A percentile compares a stretch with the other conserved stretches of the same genome.
phyloP scores from a whole-genome alignment of 352 stramenopile species.

The Globisporangium paddicum region DNA sequence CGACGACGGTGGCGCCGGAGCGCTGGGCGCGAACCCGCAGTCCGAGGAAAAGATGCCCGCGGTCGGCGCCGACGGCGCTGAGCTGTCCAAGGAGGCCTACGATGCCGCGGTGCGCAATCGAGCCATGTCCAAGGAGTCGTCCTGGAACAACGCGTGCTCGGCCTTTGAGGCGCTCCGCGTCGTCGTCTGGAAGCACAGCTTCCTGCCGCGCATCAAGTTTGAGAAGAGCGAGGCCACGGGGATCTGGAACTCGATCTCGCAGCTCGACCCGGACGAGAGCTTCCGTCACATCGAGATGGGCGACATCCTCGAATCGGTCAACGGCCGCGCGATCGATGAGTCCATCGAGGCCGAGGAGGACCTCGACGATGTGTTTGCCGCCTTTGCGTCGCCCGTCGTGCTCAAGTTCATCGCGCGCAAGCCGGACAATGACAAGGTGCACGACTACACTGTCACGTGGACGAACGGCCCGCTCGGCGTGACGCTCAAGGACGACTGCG shows the following conservation, averaged over 20 bases:
- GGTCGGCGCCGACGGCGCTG: constrained; percentile 11
- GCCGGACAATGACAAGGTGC: constrained; percentile 58
- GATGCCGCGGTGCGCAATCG: constrained; percentile 28
- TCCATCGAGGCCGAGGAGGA: constrained; percentile 56
- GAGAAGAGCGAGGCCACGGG: constrained; percentile 29
- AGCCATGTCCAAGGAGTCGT: constrained; percentile 67
- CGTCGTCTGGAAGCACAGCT: constrained; percentile 88
- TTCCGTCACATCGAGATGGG: constrained; percentile 70
- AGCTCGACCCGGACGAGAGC: constrained; percentile 76
- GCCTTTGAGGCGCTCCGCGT: constrained; percentile 73
- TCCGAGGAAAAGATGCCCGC: constrained; percentile 58
- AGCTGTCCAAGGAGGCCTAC: constrained; percentile 18
- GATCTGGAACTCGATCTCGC: constrained; percentile 62
- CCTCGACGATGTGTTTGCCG: constrained; percentile 67
- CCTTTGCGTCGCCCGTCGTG: constrained; percentile 71
- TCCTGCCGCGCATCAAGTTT: constrained; percentile 67
- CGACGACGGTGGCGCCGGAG: constrained; percentile 20
- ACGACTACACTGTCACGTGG: constrained; percentile 86
- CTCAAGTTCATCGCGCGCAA: constrained; percentile 76
- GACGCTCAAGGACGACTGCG: constrained; percentile 82
- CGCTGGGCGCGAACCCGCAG: constrained; percentile 41
- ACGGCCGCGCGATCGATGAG: constrained; percentile 65
- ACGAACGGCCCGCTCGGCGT: constrained; percentile 82
- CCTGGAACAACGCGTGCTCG: constrained; percentile 80
- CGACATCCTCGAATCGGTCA: constrained; percentile 73